phyloP scores from a whole-genome alignment of 495 filamentous ascomycete species.

The Chlorociboria aeruginascens region DNA sequence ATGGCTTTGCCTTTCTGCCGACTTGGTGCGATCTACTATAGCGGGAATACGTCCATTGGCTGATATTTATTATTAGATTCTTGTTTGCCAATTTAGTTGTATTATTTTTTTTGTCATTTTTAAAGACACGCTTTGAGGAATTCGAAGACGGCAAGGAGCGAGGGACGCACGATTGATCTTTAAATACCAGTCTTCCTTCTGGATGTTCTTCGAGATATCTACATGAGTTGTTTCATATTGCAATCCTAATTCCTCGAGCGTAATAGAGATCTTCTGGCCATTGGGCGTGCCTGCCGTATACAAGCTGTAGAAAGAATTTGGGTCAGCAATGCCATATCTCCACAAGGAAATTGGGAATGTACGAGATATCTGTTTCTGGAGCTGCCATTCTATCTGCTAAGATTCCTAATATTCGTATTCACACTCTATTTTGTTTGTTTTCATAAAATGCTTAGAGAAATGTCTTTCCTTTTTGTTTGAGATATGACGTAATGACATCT shows the following conservation, averaged over 20 bases:
- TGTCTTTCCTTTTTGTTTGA: too few species aligned
- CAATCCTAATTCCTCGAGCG: constrained; percentile 75
- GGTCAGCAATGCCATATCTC: not conserved
- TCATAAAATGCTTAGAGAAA: too few species aligned
- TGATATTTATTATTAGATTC: not conserved
- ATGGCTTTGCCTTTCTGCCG: constrained; percentile 55
- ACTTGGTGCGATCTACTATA: constrained; percentile 50
- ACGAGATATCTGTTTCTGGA: constrained; percentile 6
- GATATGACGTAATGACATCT: too few species aligned
- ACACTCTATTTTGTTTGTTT: too few species aligned
- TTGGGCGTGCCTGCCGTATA: constrained; percentile 50
- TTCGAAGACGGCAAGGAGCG: not conserved
- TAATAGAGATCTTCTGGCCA: constrained; percentile 72
- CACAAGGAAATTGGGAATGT: not conserved
- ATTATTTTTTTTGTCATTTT: not conserved
- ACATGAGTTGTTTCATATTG: constrained; percentile 56
- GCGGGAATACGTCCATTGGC: constrained; percentile 88
- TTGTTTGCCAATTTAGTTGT: too few species aligned
- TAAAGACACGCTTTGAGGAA: not conserved
- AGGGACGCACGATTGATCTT: constrained; percentile 53
- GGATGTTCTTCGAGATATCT: constrained; percentile 54
- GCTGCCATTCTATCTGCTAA: not conserved
- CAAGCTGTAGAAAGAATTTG: not conserved
- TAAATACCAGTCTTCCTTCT: constrained; percentile 75
- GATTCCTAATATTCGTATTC: too few species aligned